A percentile compares a stretch with the other conserved stretches of the same genome.
Conservation (phyloP, 306 rosid species). For the Gynostemma pentaphyllum region DNA sequence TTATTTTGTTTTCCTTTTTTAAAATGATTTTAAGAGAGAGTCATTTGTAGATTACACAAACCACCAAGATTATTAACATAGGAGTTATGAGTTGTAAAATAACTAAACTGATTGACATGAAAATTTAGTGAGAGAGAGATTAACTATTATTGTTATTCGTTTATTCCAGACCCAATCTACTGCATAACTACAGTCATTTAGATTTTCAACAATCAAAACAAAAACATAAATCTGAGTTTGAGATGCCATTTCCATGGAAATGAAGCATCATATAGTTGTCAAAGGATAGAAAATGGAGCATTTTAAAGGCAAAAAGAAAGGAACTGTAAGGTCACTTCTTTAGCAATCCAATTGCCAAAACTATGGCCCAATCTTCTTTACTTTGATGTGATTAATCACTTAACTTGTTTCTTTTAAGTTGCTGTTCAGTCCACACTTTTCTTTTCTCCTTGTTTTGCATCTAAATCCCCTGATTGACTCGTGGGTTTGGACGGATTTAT, state of each 20-base stretch:
- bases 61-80: no score
- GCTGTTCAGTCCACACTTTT: background rate
- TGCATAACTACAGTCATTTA: background rate
- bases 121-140: no score
- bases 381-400: slow-evolving; percentile 10
- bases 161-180: no score
- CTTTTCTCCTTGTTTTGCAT: background rate
- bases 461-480: no score
- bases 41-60: no score
- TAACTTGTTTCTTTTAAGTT: background rate
- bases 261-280: background rate
- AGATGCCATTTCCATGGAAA: slow-evolving; percentile 2
- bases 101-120: no score
- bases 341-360: background rate
- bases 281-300: background rate
- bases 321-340: background rate
- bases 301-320: background rate
- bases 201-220: background rate
- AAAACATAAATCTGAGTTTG: background rate
- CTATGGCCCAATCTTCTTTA: slow-evolving; percentile 1
- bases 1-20: no score
- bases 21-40: no score
- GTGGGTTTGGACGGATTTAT: no score
- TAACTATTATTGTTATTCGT: no score
- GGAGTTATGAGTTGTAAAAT: no score